A percentile compares a stretch with the other conserved stretches of the same genome.
Evolutionary conservation across 2,329 filamentous ascomycete genomes (phyloP).

Genomic region (Bertia moriformis): DNA sequence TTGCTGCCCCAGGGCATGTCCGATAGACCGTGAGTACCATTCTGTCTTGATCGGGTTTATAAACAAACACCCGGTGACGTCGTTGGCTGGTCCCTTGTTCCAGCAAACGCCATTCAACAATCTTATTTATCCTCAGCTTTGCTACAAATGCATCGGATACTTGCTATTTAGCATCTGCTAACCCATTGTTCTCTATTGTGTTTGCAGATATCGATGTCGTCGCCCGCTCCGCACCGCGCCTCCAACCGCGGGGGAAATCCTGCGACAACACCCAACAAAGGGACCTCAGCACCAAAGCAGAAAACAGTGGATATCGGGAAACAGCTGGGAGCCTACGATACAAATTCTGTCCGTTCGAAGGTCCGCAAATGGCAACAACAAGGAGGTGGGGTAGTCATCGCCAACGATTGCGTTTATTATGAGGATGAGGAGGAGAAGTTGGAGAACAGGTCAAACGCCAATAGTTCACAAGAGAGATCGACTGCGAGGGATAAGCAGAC

Average conservation of each 20-base stretch:
- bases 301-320: neutral
- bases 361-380: conserved; percentile 1
- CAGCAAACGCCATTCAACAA: too few relatives aligned
- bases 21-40: too few relatives aligned
- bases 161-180: neutral
- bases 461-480: neutral
- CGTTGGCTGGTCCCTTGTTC: neutral
- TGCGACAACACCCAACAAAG: neutral
- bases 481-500: neutral
- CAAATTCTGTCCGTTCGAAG: neutral
- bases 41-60: too few relatives aligned
- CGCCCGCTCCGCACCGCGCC: neutral
- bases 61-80: neutral
- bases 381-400: neutral
- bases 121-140: too few relatives aligned
- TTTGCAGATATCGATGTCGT: conserved; percentile 1
- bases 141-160: neutral
- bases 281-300: too few relatives aligned
- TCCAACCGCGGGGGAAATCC: neutral
- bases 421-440: neutral
- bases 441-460: too few relatives aligned
- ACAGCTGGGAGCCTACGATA: neutral
- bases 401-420: neutral
- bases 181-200: neutral
- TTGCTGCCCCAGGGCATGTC: too few relatives aligned